Evolutionary conservation across 306 rosid genomes (phyloP).

Genomic region (Inga oerstediana): DNA sequence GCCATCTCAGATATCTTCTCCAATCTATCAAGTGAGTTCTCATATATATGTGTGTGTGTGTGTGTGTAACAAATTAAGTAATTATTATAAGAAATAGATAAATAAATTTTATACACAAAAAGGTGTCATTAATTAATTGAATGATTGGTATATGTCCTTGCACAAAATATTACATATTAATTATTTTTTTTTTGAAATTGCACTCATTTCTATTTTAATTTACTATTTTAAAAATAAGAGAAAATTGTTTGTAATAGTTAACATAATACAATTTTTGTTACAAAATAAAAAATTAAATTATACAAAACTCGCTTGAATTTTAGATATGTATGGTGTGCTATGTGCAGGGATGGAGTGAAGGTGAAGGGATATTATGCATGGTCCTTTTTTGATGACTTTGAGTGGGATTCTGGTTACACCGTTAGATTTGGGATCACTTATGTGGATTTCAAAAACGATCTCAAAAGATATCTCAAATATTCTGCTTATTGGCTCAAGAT

Average conservation of each 20-base stretch:
- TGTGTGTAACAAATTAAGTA: background rate
- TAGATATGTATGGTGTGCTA: too few species aligned
- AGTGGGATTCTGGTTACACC: constrained; percentile 60
- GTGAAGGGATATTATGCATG: constrained; percentile 50
- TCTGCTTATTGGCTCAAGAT: background rate
- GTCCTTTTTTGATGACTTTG: constrained; percentile 56
- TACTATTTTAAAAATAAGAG: background rate
- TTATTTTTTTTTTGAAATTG: background rate
- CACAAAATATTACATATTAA: background rate
- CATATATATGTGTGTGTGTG: too few species aligned
- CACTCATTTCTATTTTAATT: background rate
- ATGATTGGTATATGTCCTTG: background rate
- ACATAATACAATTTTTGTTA: background rate
- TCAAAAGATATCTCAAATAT: constrained; percentile 34
- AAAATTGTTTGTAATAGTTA: background rate
- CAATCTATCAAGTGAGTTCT: constrained; percentile 56
- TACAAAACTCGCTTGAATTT: background rate
- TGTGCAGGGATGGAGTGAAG: constrained; percentile 46
- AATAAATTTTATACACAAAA: background rate
- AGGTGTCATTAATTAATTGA: background rate
- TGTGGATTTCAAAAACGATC: constrained; percentile 41
- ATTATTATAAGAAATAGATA: background rate
- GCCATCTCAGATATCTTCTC: constrained; percentile 50
- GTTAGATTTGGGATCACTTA: constrained; percentile 50
- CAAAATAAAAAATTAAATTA: background rate